Percentiles rank a stretch among this genome's conserved stretches.
These are phyloP conservation scores for Beauveria australis DNA, from an alignment of 2,329 filamentous ascomycete genomes.

Conservation along the genomic window DNA sequence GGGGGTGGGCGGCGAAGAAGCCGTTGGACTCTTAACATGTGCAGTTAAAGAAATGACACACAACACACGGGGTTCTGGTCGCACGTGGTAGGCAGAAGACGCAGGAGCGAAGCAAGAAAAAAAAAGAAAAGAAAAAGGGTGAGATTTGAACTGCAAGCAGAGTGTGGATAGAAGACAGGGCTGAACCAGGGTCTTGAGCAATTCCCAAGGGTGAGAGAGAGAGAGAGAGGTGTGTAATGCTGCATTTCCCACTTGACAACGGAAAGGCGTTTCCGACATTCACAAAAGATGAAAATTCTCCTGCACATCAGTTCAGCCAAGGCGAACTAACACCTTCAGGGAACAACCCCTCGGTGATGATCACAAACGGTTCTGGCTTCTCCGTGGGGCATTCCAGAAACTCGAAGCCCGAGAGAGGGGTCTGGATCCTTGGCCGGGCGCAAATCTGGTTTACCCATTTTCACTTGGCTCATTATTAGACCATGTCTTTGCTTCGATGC, in stretches of 20 bases:
- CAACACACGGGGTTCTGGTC: background rate
- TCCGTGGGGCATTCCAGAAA: background rate
- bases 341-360: background rate
- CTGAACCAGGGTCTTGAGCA: background rate
- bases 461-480: no score
- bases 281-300: background rate
- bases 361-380: background rate
- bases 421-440: no score
- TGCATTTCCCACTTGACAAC: background rate
- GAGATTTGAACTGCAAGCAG: background rate
- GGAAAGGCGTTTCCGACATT: background rate
- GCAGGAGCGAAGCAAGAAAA: background rate
- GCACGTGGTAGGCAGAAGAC: background rate
- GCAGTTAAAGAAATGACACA: background rate
- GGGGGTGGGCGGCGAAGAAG: background rate
- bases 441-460: no score
- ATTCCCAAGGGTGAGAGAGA: background rate
- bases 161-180: background rate
- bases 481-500: no score
- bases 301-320: background rate
- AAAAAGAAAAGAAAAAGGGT: background rate
- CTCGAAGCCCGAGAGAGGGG: no score
- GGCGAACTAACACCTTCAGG: background rate
- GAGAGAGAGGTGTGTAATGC: background rate
- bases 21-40: background rate